Evolutionary conservation across 768 basidiomycete genomes (phyloP).

Genomic region (Leccinum subgranulosum): DNA sequence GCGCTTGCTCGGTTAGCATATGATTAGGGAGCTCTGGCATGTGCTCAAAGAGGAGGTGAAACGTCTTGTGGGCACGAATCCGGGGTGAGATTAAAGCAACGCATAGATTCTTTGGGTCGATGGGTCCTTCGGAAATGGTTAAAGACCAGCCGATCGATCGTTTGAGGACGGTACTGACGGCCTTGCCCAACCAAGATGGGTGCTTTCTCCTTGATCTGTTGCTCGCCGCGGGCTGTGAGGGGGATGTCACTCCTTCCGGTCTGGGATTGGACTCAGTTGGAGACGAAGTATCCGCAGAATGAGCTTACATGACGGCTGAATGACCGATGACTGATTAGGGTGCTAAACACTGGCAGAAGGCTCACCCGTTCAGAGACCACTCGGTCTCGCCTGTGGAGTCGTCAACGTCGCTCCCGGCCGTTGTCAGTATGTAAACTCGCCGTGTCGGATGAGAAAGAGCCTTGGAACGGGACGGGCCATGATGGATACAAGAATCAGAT

Average conservation of each 20-base stretch:
- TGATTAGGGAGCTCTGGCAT: conserved; percentile 47
- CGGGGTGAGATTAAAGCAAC: conserved; percentile 85
- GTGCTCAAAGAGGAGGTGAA: conserved; percentile 71
- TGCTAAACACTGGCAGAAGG: background rate
- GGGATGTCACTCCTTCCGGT: conserved; percentile 89
- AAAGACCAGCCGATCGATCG: background rate
- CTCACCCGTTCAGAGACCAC: conserved; percentile 85
- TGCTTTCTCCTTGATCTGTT: conserved; percentile 64
- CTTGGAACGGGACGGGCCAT: conserved; percentile 60
- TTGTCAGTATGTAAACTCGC: conserved; percentile 31
- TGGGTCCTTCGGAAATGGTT: conserved; percentile 44
- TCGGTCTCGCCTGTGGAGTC: conserved; percentile 75
- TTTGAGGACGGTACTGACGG: conserved; percentile 46
- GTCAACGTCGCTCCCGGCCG: conserved; percentile 4
- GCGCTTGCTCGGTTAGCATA: conserved; percentile 58
- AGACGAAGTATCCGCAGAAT: background rate
- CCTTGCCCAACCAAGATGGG: conserved; percentile 68
- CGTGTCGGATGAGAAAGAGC: conserved; percentile 79
- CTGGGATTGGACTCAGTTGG: conserved; percentile 36
- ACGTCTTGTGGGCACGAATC: conserved; percentile 79
- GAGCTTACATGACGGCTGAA: conserved; percentile 59
- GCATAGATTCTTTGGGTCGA: conserved; percentile 78
- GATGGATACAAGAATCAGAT: conserved; percentile 1
- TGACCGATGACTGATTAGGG: background rate
- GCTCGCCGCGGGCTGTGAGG: conserved; percentile 72